These are phyloP conservation scores for Clarireedia sp. DNA, from an alignment of 2,329 filamentous ascomycete species.

Conservation along the genomic window DNA sequence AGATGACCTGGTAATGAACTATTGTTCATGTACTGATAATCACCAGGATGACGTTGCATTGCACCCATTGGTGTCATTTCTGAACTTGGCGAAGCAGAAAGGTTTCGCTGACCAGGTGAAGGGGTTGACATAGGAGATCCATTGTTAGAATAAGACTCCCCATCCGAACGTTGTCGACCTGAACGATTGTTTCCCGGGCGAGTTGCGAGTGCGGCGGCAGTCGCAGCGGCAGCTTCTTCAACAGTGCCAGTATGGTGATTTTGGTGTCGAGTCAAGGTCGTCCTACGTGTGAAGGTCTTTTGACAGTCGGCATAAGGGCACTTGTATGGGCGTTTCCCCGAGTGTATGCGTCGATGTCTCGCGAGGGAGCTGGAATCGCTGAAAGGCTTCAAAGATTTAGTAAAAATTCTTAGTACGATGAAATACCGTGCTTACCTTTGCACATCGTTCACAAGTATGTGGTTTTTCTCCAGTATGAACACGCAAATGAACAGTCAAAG, in stretches of 20 bases:
- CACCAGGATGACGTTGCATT: slow-evolving; percentile 44
- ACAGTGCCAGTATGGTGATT: slow-evolving; percentile 94
- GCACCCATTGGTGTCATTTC: slow-evolving; percentile 63
- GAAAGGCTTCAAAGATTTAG: slow-evolving; percentile 61
- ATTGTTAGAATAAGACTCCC: slow-evolving; percentile 61
- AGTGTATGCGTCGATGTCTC: slow-evolving; percentile 88
- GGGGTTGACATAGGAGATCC: slow-evolving; percentile 72
- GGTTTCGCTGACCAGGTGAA: slow-evolving; percentile 69
- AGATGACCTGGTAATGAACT: slow-evolving; percentile 78
- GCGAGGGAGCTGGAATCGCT: slow-evolving; percentile 94
- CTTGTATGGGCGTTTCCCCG: slow-evolving; percentile 92
- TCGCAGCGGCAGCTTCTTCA: slow-evolving; percentile 84
- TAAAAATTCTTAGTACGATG: slow-evolving; percentile 11
- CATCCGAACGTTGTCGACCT: slow-evolving; percentile 57
- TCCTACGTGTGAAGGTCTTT: slow-evolving; percentile 95
- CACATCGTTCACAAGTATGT: slow-evolving; percentile 93
- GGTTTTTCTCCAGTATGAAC: slow-evolving; percentile 98
- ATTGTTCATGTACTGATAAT: slow-evolving; percentile 70
- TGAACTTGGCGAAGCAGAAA: slow-evolving; percentile 72
- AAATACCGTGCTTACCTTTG: slow-evolving; percentile 59
- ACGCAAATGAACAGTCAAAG: slow-evolving; percentile 87
- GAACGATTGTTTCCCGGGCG: slow-evolving; percentile 30
- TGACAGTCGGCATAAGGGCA: slow-evolving; percentile 96
- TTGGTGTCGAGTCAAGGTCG: slow-evolving; percentile 89
- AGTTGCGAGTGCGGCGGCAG: slow-evolving; percentile 71